phyloP scores from a whole-genome alignment of 805 yeast species.

The Ogataea philodendri region DNA sequence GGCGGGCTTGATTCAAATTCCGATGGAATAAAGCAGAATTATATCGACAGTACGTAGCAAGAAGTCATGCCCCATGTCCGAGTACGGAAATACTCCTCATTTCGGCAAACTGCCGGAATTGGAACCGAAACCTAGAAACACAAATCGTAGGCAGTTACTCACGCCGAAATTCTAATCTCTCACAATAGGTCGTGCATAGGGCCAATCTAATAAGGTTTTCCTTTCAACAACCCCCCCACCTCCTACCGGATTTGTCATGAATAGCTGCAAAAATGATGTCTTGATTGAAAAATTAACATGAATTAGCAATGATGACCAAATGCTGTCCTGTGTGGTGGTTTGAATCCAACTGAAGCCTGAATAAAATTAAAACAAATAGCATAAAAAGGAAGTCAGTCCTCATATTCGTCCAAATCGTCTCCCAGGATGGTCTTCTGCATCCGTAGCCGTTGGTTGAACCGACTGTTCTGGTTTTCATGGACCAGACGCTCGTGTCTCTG shows the following conservation, averaged over 20 bases:
- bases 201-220: neutral
- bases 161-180: no score
- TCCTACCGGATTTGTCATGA: no score
- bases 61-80: no score
- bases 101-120: no score
- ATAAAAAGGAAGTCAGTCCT: conserved; percentile 1
- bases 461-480: conserved; percentile 42
- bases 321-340: neutral
- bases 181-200: conserved; percentile 2
- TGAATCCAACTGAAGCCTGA: neutral
- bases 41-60: no score
- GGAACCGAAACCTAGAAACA: no score
- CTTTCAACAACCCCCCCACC: neutral
- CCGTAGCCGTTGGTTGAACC: conserved; percentile 37
- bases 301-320: conserved; percentile 1
- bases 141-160: no score
- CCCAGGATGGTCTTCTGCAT: conserved; percentile 25
- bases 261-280: conserved; percentile 4
- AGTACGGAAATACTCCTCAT: no score
- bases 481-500: conserved; percentile 52
- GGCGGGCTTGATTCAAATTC: no score
- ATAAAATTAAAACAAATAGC: no score
- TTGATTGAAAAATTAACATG: conserved; percentile 11
- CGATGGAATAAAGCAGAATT: no score
- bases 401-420: conserved; percentile 11